phyloP scores from a whole-genome alignment of 2,329 filamentous ascomycete species.

The Colletotrichum trifolii region DNA sequence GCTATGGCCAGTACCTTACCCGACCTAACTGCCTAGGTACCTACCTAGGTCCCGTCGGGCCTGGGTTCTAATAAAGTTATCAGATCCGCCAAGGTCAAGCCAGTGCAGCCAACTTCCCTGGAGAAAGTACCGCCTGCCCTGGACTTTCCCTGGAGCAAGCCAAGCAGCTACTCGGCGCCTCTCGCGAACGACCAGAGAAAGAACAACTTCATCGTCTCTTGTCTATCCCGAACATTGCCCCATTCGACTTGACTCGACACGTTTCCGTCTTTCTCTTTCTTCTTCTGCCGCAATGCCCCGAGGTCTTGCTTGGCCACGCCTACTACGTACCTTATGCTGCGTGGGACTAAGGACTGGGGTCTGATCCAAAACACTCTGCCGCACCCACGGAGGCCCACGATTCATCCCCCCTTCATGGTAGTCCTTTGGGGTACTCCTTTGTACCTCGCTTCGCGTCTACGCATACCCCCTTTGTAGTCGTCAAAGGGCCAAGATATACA shows the following conservation, averaged over 20 bases:
- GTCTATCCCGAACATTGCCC: conserved; percentile 6
- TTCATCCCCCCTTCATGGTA: conserved; percentile 12
- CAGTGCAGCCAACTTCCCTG: conserved; percentile 26
- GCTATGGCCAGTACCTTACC: conserved; percentile 16
- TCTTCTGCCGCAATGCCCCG: neutral
- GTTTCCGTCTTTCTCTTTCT: conserved; percentile 1
- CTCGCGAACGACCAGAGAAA: no score
- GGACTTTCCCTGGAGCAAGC: no score
- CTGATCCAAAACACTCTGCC: no score
- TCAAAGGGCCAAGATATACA: conserved; percentile 4
- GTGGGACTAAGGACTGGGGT: no score
- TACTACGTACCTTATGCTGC: no score
- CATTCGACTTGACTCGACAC: neutral
- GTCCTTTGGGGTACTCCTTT: neutral
- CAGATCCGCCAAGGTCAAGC: conserved; percentile 44
- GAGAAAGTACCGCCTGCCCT: neutral
- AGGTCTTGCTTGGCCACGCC: conserved; percentile 18
- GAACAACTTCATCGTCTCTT: neutral
- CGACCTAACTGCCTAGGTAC: no score
- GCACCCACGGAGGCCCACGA: neutral
- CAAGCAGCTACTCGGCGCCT: no score
- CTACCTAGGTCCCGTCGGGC: no score
- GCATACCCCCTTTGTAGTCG: conserved; percentile 2
- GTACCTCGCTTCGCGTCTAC: conserved; percentile 1
- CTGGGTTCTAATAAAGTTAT: conserved; percentile 47